Evolutionary conservation across 192 early-diverging fungal species (phyloP).

Genomic region (Coemansia furcata): DNA sequence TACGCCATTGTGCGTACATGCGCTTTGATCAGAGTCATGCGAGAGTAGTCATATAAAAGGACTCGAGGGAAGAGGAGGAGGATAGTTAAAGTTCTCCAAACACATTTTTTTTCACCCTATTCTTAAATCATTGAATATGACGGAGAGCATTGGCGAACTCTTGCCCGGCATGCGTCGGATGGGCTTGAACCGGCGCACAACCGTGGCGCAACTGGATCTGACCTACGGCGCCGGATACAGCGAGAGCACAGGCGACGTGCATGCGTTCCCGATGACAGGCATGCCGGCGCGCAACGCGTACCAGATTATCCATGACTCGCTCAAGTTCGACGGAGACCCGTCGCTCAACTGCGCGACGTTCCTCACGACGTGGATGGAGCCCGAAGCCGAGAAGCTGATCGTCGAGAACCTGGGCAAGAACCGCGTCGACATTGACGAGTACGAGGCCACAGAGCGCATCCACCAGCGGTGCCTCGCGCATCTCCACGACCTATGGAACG

Average conservation of each 20-base stretch:
- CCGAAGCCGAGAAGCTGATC: slow-evolving; percentile 76
- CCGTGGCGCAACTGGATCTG: slow-evolving; percentile 20
- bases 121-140: slow-evolving; percentile 8
- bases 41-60: neutral
- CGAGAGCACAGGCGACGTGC: slow-evolving; percentile 27
- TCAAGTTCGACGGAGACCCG: slow-evolving; percentile 77
- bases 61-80: neutral
- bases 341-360: slow-evolving; percentile 74
- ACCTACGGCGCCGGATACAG: slow-evolving; percentile 36
- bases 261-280: slow-evolving; percentile 26
- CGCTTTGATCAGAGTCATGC: neutral
- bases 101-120: neutral
- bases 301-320: slow-evolving; percentile 73
- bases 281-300: slow-evolving; percentile 60
- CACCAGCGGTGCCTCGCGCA: slow-evolving; percentile 68
- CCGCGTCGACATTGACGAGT: slow-evolving; percentile 70
- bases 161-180: slow-evolving; percentile 38
- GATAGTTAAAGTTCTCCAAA: neutral
- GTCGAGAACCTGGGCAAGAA: slow-evolving; percentile 75
- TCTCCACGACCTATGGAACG: slow-evolving; percentile 69
- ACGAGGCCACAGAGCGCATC: slow-evolving; percentile 63
- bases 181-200: slow-evolving; percentile 26
- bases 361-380: slow-evolving; percentile 82
- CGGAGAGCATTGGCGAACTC: slow-evolving; percentile 32
- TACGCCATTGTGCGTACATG: neutral